Percentiles rank a stretch among this genome's conserved stretches.
phyloP scores from a whole-genome alignment of 2,329 filamentous ascomycete genomes.

The Neofusicoccum sp. region DNA sequence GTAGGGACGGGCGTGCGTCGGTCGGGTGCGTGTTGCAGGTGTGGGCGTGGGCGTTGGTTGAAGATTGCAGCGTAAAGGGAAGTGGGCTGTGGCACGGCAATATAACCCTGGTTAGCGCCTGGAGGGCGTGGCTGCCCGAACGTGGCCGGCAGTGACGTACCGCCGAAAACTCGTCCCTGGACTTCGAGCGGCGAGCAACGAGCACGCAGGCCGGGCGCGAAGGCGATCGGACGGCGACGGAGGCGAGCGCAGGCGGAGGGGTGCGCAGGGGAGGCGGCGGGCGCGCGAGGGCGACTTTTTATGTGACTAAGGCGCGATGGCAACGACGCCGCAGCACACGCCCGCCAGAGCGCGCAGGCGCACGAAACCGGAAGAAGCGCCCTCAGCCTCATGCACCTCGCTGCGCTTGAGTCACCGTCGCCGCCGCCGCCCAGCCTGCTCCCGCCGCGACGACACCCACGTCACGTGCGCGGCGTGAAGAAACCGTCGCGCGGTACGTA shows the following conservation, averaged over 20 bases:
- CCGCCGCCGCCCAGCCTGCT: background rate
- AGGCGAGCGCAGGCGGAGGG: background rate
- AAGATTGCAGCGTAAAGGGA: constrained; percentile 22
- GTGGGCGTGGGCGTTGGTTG: constrained; percentile 17
- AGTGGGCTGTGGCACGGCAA: constrained; percentile 23
- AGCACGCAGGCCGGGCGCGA: background rate
- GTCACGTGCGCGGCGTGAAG: constrained; percentile 5
- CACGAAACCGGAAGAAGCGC: constrained; percentile 16
- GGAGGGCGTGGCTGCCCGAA: constrained; percentile 22
- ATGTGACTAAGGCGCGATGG: constrained; percentile 6
- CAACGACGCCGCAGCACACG: constrained; percentile 6
- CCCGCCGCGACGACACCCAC: background rate
- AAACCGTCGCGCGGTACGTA: constrained; percentile 2
- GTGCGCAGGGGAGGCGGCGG: background rate
- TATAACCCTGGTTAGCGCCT: constrained; percentile 22
- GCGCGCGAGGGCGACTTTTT: constrained; percentile 9
- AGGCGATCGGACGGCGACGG: background rate
- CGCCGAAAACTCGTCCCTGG: constrained; percentile 1
- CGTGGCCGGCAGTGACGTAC: constrained; percentile 21
- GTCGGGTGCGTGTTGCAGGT: constrained; percentile 21
- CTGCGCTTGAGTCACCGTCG: constrained; percentile 12
- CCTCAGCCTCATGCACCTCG: constrained; percentile 21
- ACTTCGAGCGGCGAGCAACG: background rate
- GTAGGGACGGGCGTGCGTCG: background rate
- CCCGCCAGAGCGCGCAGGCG: constrained; percentile 11